Base-by-base conservation (phyloP, 148 eudicot species). In the Polygonum aviculare region DNA sequence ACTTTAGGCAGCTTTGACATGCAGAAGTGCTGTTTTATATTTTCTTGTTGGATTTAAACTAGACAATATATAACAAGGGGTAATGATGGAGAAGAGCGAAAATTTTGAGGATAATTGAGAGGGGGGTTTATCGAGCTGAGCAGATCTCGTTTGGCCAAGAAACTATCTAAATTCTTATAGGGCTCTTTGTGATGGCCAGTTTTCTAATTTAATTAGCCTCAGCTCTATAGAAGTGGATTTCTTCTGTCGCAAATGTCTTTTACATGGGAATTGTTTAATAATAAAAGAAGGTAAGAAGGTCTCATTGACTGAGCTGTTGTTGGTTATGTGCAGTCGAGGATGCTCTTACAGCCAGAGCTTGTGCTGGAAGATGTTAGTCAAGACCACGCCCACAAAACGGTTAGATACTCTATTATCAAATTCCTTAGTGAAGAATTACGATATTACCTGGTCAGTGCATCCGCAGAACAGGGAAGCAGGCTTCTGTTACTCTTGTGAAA, bases 341-440 rank as follows among this genome's bases (percentile, higher is more conserved):
- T 92, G 99, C 99, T 95, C 77, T 80, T 95, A 83, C 90, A 88
- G 57, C 99, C 99, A 78, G 97, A 95, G 79, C 90, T 85, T 77
- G 97, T 95, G 73, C 96, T 95, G 76, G 97, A 92, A 85, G 99
- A 95, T 85, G 99, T 95, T 79, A 95, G 97, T 79, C 97, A 95
- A 85, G 99, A 95, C 78, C 97, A 95, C 88, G 99, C 99, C 74
- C 94, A 87, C 65, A 95, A 95, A 85, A 95, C 97, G 83, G 99
- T 95, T 79, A 89, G 96, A 77, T 74, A 16, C 31, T 7, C 41
- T 67, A 31, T 35, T 63, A 2, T 67, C 41, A 67, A 36, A 35
- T 67, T 36, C 11, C 38, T 16, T 7, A 35, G 35, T 35, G 36
- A 36, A 67, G 45, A 35, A 5, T 35, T 67, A 67, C 7, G 72